Base-by-base conservation (phyloP, 768 basidiomycete genomes). In the Trametopsis cervina region DNA sequence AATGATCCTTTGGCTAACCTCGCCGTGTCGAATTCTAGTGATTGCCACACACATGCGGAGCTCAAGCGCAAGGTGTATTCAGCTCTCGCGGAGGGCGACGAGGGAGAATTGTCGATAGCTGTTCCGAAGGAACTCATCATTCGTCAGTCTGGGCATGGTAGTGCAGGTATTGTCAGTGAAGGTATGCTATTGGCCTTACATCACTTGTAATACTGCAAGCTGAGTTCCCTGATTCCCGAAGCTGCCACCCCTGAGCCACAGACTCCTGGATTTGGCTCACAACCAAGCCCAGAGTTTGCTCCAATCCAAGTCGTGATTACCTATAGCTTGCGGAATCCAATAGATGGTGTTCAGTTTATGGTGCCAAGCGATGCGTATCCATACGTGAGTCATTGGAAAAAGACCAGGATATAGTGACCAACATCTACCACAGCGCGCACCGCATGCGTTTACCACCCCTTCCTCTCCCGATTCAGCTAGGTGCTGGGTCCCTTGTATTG, bases 401-500 rank as follows among this genome's bases (percentile, higher is more conserved):
- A n/a, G 39, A 7, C 18, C 15, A 22, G 15, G 15, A 7, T 18
- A 17, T 9, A 24, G 23, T 49, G 44, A 17, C 26, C 29, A 29
- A 11, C 5, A 41, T n/a, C 23, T 35, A 12, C 41, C 6, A 5
- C 50, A 95, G 90, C 86, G 89, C 54, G 81, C 93, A 51, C 95
- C 95, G 41, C 96, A 98, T 67, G 85, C 86, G 39, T 98, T 86
- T 60, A 91, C 93, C 2, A 85, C 83, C 3, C 84, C 92, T 1
- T 86, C 89, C 0, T 85, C 84, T 6, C 83, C 92, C 4, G 90
- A 94, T 60, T 77, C 90, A 15, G 93, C 95, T n/a, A 75, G 96
- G 59, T 93, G 90, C 58, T 99, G 96, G 96, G 84, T 97, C n/a
- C 96, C 96, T 12, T 99, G 96, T 59, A 66, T 97, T 17, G 96